These are phyloP conservation scores for Periglandula ipomoeae DNA, from an alignment of 2,329 filamentous ascomycete genomes.

Conservation along the genomic window DNA sequence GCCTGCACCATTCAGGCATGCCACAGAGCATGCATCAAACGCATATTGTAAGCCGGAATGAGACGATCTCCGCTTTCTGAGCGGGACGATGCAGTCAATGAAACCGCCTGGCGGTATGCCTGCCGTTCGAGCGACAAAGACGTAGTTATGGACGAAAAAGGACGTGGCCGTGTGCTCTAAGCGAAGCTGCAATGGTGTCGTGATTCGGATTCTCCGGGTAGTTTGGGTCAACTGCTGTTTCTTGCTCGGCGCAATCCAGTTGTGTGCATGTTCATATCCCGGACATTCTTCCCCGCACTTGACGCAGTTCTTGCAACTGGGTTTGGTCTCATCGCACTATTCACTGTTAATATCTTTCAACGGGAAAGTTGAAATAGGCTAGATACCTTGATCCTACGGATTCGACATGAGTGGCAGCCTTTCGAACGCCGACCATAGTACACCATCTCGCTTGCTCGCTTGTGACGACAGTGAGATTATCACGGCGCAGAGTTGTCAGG, in stretches of 20 bases:
- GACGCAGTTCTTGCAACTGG: not conserved
- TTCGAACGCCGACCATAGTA: too few species aligned
- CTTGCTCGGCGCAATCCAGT: not conserved
- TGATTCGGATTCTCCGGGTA: not conserved
- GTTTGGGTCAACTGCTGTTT: not conserved
- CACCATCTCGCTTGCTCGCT: too few species aligned
- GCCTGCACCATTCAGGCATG: not conserved
- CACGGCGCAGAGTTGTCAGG: too few species aligned
- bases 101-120: not conserved
- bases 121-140: not conserved
- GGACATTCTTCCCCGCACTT: not conserved
- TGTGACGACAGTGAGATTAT: too few species aligned
- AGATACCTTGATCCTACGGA: too few species aligned
- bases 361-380: too few species aligned
- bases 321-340: too few species aligned
- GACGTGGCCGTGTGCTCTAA: not conserved
- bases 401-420: too few species aligned
- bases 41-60: not conserved
- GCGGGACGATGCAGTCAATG: not conserved
- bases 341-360: too few species aligned
- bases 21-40: not conserved
- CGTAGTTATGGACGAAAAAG: not conserved
- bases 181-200: not conserved
- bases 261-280: not conserved
- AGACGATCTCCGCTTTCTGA: not conserved